Conservation (phyloP, 768 basidiomycete species). For the Termitomyces heimii region DNA sequence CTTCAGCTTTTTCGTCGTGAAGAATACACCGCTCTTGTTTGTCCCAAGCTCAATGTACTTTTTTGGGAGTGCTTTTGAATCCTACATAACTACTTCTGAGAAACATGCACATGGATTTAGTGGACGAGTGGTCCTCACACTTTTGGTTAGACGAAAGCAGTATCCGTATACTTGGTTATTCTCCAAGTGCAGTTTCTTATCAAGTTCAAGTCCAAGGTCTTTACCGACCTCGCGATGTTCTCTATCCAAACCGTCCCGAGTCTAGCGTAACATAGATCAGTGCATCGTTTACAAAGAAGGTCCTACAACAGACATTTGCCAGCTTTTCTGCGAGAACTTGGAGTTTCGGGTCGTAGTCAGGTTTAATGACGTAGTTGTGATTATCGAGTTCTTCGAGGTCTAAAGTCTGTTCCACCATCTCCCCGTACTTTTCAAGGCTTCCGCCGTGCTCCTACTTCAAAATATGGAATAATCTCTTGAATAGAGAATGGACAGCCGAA, state of each 20-base stretch:
- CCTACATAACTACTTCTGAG: constrained; percentile 40
- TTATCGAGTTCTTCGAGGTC: constrained; percentile 82
- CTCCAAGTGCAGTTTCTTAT: constrained; percentile 95
- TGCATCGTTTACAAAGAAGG: background rate
- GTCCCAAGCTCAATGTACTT: constrained; percentile 82
- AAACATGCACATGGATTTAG: background rate
- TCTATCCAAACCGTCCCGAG: constrained; percentile 74
- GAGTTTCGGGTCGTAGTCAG: constrained; percentile 80
- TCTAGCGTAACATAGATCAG: constrained; percentile 21
- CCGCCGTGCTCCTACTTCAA: constrained; percentile 49
- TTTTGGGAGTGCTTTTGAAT: constrained; percentile 66
- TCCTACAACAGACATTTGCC: constrained; percentile 33
- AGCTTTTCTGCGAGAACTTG: constrained; percentile 64
- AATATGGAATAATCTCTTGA: background rate
- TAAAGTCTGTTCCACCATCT: constrained; percentile 95
- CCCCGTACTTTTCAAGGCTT: constrained; percentile 71
- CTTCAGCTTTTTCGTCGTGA: constrained; percentile 77
- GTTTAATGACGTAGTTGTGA: constrained; percentile 88
- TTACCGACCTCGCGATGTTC: constrained; percentile 69
- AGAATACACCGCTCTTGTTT: constrained; percentile 82
- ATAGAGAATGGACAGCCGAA: constrained; percentile 16
- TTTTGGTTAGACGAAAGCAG: constrained; percentile 89
- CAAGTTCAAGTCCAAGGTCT: constrained; percentile 75
- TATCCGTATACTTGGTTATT: constrained; percentile 87
- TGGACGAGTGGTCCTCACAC: constrained; percentile 43